Evolutionary conservation across 2,329 filamentous ascomycete genomes (phyloP).

Genomic region (Canariomyces notabilis): DNA sequence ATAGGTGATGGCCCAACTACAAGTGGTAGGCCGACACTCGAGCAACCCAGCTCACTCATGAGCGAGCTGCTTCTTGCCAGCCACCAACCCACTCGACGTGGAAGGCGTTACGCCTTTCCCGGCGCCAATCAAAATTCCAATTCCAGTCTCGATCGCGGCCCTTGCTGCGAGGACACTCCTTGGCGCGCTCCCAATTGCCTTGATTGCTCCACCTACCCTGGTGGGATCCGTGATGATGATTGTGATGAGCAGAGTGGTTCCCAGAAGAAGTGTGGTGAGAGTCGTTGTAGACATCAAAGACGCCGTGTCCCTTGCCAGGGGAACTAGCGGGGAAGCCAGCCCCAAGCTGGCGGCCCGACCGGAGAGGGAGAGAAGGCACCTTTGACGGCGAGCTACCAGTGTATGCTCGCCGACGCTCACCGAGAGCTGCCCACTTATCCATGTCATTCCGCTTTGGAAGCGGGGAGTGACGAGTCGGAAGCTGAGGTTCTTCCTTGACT

Average conservation of each 20-base stretch:
- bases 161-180: slow-evolving; percentile 53
- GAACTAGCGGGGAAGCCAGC: slow-evolving; percentile 26
- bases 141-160: slow-evolving; percentile 52
- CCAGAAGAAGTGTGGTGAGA: slow-evolving; percentile 28
- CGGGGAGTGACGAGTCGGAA: slow-evolving; percentile 50
- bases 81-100: slow-evolving; percentile 94
- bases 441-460: slow-evolving; percentile 57
- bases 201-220: slow-evolving; percentile 33
- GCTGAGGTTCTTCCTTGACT: slow-evolving; percentile 28
- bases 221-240: slow-evolving; percentile 21
- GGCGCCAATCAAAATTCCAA: slow-evolving; percentile 46
- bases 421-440: slow-evolving; percentile 88
- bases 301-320: slow-evolving; percentile 36
- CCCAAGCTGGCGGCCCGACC: slow-evolving; percentile 42
- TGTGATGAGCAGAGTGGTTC: slow-evolving; percentile 23
- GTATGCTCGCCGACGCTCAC: slow-evolving; percentile 72
- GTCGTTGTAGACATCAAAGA: slow-evolving; percentile 42
- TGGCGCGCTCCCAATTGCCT: slow-evolving; percentile 42
- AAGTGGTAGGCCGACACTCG: slow-evolving; percentile 47
- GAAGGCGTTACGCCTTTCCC: slow-evolving; percentile 60
- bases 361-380: slow-evolving; percentile 40
- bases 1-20: slow-evolving; percentile 48
- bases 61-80: slow-evolving; percentile 59
- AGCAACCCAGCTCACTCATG: slow-evolving; percentile 30
- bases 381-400: slow-evolving; percentile 44